Evolutionary conservation across 2,329 filamentous ascomycete genomes (phyloP).

Genomic region (Paradendryphiella salina): DNA sequence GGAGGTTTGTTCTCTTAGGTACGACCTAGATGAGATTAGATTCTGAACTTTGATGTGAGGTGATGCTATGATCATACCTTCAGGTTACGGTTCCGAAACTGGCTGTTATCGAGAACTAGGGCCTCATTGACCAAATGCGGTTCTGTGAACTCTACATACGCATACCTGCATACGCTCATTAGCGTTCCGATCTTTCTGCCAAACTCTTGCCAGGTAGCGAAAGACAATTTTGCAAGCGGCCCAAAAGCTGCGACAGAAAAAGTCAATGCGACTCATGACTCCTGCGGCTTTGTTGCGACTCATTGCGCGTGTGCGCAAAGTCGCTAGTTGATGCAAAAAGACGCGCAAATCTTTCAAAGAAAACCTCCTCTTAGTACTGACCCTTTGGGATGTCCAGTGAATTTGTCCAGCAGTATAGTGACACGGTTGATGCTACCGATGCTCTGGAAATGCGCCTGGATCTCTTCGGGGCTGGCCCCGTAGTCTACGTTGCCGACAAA

Average conservation of each 20-base stretch:
- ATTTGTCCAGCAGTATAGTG: conserved; percentile 96
- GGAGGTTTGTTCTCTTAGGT: conserved; percentile 95
- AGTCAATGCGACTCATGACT: not conserved
- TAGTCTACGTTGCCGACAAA: conserved; percentile 99
- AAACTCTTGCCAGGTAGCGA: conserved; percentile 62
- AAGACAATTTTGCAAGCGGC: conserved; percentile 25
- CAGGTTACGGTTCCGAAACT: conserved; percentile 91
- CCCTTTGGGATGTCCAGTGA: conserved; percentile 99
- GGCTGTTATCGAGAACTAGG: conserved; percentile 91
- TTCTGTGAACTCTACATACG: conserved; percentile 97
- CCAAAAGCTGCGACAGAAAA: not conserved
- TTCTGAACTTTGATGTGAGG: conserved; percentile 13
- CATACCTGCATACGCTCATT: conserved; percentile 71
- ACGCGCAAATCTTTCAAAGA: conserved; percentile 30
- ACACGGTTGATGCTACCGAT: conserved; percentile 97
- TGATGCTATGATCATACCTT: conserved; percentile 64
- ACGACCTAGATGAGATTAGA: conserved; percentile 60
- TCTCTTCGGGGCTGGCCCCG: conserved; percentile 93
- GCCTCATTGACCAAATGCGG: conserved; percentile 90
- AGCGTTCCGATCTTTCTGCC: conserved; percentile 58
- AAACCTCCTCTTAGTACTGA: conserved; percentile 59
- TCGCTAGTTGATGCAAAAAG: not conserved
- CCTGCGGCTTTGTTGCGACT: not conserved
- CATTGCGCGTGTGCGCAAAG: not conserved
- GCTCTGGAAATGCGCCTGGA: conserved; percentile 97